Conservation (phyloP, 169 alveolate genomes). For the Plasmodium coatneyi region DNA sequence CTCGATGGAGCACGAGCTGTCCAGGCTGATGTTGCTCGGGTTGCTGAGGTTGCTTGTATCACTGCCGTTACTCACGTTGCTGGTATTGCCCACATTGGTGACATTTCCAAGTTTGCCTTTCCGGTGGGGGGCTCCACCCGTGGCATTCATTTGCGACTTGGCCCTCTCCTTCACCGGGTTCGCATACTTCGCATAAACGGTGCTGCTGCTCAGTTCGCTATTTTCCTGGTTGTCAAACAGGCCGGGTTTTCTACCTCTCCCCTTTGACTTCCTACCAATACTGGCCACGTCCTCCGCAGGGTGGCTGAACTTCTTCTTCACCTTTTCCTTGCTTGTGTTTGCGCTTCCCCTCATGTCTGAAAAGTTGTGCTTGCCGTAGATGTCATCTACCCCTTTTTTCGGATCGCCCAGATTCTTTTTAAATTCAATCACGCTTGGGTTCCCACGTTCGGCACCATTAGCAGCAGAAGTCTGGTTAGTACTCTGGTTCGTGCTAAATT, state of each 20-base stretch:
- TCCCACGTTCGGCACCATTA: neutral
- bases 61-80: neutral
- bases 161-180: neutral
- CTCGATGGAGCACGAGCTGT: conserved; percentile 56
- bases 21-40: conserved; percentile 35
- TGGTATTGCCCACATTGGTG: neutral
- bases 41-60: neutral
- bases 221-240: neutral
- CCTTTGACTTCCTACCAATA: neutral
- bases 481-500: neutral
- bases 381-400: neutral
- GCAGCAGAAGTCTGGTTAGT: neutral
- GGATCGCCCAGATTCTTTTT: neutral
- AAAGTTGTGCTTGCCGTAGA: neutral
- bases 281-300: neutral
- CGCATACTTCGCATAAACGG: neutral
- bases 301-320: neutral
- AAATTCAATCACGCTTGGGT: neutral
- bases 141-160: neutral
- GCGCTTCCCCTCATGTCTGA: neutral
- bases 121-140: neutral
- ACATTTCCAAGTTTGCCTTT: neutral
- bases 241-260: neutral
- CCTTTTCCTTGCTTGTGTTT: neutral
- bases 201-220: conserved; percentile 19